Percentiles rank a stretch among this genome's conserved stretches.
phyloP scores from a whole-genome alignment of 257 asterid species.

The Leptodermis oblonga region DNA sequence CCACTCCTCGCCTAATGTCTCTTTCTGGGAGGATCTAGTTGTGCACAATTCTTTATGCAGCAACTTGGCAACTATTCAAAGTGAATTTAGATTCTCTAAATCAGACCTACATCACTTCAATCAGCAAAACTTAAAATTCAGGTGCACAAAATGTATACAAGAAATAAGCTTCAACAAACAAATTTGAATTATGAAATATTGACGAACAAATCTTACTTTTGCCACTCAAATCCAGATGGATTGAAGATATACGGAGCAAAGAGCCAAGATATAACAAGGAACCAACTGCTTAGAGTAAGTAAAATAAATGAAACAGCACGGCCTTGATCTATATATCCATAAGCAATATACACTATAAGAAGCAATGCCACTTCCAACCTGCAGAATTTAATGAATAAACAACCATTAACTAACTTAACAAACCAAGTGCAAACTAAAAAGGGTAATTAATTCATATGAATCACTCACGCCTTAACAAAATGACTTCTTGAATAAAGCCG shows the following conservation, averaged over 20 bases:
- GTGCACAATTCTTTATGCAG: not conserved
- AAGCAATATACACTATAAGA: constrained; percentile 82
- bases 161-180: not conserved
- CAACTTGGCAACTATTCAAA: not conserved
- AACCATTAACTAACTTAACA: not conserved
- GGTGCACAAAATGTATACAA: constrained; percentile 11
- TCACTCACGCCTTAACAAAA: constrained; percentile 82
- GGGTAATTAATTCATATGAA: not conserved
- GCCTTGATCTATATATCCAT: constrained; percentile 64
- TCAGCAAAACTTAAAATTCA: not conserved
- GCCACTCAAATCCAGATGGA: constrained; percentile 99
- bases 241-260: constrained; percentile 95
- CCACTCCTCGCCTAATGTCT: not conserved
- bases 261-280: constrained; percentile 96
- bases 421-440: not conserved
- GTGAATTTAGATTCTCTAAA: not conserved
- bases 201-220: constrained; percentile 61
- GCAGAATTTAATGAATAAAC: constrained; percentile 21
- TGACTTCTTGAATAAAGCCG: constrained; percentile 97
- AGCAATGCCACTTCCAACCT: constrained; percentile 97
- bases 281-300: constrained; percentile 89
- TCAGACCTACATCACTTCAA: not conserved
- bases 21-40: too few species aligned
- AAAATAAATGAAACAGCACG: constrained; percentile 60
- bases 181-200: not conserved